Conservation (phyloP, 2,329 filamentous ascomycete genomes). For the Fusarium circinatum region DNA sequence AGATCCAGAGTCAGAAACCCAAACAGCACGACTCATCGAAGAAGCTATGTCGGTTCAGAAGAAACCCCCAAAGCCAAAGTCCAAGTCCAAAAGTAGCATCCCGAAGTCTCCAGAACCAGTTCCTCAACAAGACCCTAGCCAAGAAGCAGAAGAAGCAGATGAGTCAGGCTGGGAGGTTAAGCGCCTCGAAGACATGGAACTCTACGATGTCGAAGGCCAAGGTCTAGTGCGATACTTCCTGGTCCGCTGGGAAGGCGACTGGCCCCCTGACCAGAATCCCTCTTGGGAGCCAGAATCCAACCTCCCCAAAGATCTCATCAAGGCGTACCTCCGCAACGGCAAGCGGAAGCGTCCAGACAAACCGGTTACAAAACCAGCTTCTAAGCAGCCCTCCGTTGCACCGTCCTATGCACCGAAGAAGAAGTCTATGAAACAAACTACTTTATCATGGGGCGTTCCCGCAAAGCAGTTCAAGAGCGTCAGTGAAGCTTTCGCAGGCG, state of each 20-base stretch:
- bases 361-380: constrained; percentile 14
- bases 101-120: not conserved
- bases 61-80: not conserved
- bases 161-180: constrained; percentile 56
- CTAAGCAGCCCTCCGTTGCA: constrained; percentile 19
- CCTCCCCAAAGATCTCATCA: constrained; percentile 55
- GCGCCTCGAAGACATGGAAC: constrained; percentile 54
- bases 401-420: constrained; percentile 15
- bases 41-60: constrained; percentile 6
- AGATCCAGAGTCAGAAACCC: not conserved
- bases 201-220: constrained; percentile 51
- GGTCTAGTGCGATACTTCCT: constrained; percentile 57
- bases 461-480: constrained; percentile 44
- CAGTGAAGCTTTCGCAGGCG: constrained; percentile 45
- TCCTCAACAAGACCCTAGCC: not conserved
- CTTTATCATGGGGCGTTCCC: constrained; percentile 34
- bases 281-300: constrained; percentile 68
- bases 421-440: constrained; percentile 40
- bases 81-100: not conserved
- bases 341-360: constrained; percentile 26
- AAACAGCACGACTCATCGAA: not conserved
- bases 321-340: constrained; percentile 51
- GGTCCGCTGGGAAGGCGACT: constrained; percentile 67
- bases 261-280: constrained; percentile 65
- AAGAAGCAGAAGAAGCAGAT: constrained; percentile 2